Evolutionary conservation across 164 flowering plant genomes (phyloP).

Genomic region (Nelumbo lutea): DNA sequence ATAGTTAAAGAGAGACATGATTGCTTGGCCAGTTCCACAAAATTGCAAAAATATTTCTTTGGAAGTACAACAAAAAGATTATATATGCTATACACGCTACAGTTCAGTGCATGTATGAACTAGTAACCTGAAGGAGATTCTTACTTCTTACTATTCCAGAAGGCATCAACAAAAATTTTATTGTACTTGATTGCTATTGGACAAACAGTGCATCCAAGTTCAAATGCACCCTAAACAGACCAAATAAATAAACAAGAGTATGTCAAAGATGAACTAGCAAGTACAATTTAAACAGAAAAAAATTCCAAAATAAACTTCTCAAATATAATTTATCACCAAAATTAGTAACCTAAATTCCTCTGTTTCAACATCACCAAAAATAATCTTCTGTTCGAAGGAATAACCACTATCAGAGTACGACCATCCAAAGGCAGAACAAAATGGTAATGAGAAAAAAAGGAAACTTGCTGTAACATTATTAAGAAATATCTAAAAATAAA

Average conservation of each 20-base stretch:
- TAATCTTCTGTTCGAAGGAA: no score
- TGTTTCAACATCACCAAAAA: no score
- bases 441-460: no score
- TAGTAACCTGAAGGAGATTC: constrained; percentile 8
- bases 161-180: constrained; percentile 97
- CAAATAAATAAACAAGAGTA: constrained; percentile 9
- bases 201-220: constrained; percentile 91
- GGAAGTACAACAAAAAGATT: background rate
- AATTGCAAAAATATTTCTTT: background rate
- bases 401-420: no score
- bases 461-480: no score
- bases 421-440: no score
- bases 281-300: background rate
- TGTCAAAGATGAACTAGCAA: constrained; percentile 3
- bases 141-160: constrained; percentile 97
- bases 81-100: background rate
- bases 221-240: constrained; percentile 82
- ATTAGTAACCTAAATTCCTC: no score
- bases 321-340: no score
- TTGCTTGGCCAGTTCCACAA: background rate
- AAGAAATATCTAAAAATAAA: background rate
- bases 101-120: background rate
- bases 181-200: constrained; percentile 98
- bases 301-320: background rate
- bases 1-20: background rate